A percentile compares a stretch with the other conserved stretches of the same genome.
These are phyloP conservation scores for Aspergillus proliferans DNA, from an alignment of 2,329 filamentous ascomycete genomes.

Conservation along the genomic window DNA sequence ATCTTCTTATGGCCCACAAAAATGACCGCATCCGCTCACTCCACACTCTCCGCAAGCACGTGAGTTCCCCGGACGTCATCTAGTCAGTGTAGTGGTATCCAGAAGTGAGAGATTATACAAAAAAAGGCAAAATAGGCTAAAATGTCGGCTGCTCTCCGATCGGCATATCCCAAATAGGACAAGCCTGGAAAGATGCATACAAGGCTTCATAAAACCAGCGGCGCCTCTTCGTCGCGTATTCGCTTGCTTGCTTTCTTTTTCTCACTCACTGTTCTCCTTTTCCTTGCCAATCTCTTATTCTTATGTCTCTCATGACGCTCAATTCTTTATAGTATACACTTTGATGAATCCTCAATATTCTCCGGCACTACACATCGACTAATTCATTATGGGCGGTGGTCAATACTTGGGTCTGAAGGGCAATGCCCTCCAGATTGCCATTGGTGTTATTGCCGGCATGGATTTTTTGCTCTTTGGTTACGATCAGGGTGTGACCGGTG, in stretches of 20 bases:
- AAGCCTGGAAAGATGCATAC: background rate
- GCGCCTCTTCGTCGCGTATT: conserved; percentile 6
- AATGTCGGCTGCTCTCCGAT: background rate
- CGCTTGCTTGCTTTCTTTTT: conserved; percentile 1
- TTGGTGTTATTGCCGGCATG: conserved; percentile 40
- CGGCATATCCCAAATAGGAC: conserved; percentile 11
- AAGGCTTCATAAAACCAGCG: no score
- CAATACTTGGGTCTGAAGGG: conserved; percentile 38
- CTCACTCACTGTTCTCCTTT: conserved; percentile 13
- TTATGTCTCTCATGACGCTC: no score
- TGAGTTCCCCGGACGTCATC: no score
- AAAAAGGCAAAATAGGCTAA: no score
- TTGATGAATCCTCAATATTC: background rate
- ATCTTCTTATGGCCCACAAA: no score
- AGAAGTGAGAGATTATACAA: no score
- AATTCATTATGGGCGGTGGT: conserved; percentile 16
- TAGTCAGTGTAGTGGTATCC: no score
- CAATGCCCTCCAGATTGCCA: conserved; percentile 36
- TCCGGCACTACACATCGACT: background rate
- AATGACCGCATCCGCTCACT: no score
- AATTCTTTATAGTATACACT: no score
- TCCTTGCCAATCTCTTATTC: background rate
- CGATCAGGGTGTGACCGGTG: conserved; percentile 41
- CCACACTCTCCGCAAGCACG: no score
- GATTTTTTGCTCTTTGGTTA: conserved; percentile 36